Evolutionary conservation across 805 yeast species (phyloP), one percentile per base, ranked within the genome.

Genomic region (Zygotorulaspora danielsina): DNA sequence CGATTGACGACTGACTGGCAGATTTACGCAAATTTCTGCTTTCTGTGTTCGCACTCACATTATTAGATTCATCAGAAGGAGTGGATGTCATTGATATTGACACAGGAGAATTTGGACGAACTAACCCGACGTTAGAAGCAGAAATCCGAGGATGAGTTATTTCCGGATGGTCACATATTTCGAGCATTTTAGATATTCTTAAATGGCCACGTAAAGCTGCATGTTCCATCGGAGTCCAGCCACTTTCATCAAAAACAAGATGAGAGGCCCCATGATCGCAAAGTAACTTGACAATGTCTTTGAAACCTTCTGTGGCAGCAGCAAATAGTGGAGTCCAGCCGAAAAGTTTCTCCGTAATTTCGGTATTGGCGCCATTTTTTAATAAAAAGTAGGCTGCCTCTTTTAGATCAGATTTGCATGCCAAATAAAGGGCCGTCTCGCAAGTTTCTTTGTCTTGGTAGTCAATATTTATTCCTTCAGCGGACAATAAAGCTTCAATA

Each of bases 221-320:
- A 61, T 90, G 97, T 55, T 90, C 97, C 79, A 87, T 79, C n/a
- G 97, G 96, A 13, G 87, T 78, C 97, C 97, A 90, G 0, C 97
- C 97, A 37, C 93, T 81, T 32, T 78, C 81, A 64, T 90, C 97
- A 12, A 74, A 70, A 19, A 69, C 63, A 31, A 75, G 72, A 42
- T 66, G 75, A 6, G 69, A 65, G 4, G 87, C 83, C 15, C 77
- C 78, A 30, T 70, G 55, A 0, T 65, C 63, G 19, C 81, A 60
- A 45, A 90, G 68, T 6, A 74, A 44, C 30, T 72, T 60, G 5
- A 79, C 85, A 29, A 85, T 70, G 2, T 73, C 75, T 27, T 53
- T 54, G 39, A 65, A 76, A 1, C 97, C 97, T 54, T 89, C 95
- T 11, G 88, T 82, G 0, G 95, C 89, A 9, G 96, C 95, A 37